phyloP scores from a whole-genome alignment of 495 filamentous ascomycete species.

The Bathelium albidoporum region DNA sequence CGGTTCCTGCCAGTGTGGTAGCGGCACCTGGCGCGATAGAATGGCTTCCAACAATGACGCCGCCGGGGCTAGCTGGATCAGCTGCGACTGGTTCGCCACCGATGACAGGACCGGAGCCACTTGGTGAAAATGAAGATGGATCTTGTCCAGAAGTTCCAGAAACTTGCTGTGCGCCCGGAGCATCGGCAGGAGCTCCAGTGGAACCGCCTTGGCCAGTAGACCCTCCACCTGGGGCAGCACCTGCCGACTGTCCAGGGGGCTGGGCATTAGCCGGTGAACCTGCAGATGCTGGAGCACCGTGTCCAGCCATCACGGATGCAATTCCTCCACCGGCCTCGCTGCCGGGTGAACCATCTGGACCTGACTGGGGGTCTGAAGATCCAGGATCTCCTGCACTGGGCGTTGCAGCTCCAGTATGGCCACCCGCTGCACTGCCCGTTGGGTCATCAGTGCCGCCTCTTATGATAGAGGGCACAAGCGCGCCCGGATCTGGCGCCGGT shows the following conservation, averaged over 20 bases:
- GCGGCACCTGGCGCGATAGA: background rate
- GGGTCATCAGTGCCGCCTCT: background rate
- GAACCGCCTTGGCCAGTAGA: background rate
- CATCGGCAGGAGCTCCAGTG: background rate
- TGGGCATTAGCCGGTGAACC: background rate
- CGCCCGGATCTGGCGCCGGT: background rate
- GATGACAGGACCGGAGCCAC: background rate
- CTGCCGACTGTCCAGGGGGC: background rate
- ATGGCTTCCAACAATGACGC: background rate
- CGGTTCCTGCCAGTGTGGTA: background rate
- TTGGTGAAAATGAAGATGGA: background rate
- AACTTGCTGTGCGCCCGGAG: background rate
- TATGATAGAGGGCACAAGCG: background rate
- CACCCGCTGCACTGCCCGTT: background rate
- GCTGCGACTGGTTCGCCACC: background rate
- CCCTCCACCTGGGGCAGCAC: too few relatives aligned
- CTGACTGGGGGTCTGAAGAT: background rate
- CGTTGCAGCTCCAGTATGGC: background rate
- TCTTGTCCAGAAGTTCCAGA: background rate
- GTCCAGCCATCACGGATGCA: background rate
- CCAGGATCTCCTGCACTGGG: background rate
- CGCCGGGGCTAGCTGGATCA: background rate
- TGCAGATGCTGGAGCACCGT: background rate
- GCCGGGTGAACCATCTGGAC: background rate
- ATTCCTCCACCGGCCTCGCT: background rate